Percentiles rank a stretch among this genome's conserved stretches.
Conservation (phyloP, 192 early-diverging fungal genomes). For the Oehlia diaphana region DNA sequence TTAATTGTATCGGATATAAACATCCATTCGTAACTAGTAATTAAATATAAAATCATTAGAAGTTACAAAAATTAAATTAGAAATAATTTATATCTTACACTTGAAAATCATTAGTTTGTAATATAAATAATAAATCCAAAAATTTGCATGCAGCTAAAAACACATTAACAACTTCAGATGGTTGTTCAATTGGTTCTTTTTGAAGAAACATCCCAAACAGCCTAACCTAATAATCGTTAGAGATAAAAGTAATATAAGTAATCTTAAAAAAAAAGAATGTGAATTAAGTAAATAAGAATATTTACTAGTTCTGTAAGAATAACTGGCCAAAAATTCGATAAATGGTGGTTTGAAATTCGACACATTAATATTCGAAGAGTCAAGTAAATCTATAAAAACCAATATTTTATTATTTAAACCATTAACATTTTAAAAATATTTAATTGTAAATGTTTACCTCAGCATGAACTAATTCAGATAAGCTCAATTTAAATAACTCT, state of each 20-base stretch:
- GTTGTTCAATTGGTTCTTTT: constrained; percentile 42
- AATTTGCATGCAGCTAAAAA: constrained; percentile 88
- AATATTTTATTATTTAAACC: not conserved
- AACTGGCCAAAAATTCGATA: constrained; percentile 91
- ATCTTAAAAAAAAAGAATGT: not conserved
- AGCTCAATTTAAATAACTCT: constrained; percentile 75
- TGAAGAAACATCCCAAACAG: constrained; percentile 63
- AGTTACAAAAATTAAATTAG: not conserved
- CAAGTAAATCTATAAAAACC: constrained; percentile 60
- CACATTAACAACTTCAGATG: constrained; percentile 65
- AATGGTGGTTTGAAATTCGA: constrained; percentile 76
- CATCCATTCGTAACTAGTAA: constrained; percentile 86
- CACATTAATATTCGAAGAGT: constrained; percentile 81
- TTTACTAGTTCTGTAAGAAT: constrained; percentile 84
- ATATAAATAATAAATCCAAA: constrained; percentile 76
- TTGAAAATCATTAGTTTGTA: constrained; percentile 83
- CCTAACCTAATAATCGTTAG: constrained; percentile 50
- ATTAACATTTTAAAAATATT: too few species aligned
- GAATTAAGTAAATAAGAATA: not conserved
- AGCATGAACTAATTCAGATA: constrained; percentile 69
- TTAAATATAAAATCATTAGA: not conserved
- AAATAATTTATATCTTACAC: constrained; percentile 54
- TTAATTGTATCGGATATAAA: constrained; percentile 88
- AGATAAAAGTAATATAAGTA: not conserved
- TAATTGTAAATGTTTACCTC: constrained; percentile 48